phyloP scores from a whole-genome alignment of 305 asterid species.

The Caryopteris hybrid region DNA sequence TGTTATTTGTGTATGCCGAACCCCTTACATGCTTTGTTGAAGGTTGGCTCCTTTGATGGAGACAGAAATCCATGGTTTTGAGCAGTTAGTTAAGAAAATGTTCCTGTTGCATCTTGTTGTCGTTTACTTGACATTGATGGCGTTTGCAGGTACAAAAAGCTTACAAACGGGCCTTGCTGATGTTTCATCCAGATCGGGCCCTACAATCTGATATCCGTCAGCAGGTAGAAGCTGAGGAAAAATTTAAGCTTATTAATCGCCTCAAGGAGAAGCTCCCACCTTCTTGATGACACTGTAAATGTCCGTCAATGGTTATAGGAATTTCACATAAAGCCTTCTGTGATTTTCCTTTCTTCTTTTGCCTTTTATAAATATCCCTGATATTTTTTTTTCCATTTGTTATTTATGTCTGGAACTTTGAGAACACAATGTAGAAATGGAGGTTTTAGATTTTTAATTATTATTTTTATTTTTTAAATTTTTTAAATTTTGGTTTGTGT shows the following conservation, averaged over 20 bases:
- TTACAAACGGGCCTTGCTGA: constrained; percentile 72
- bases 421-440: background rate
- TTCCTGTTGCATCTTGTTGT: too few species aligned
- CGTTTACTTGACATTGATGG: background rate
- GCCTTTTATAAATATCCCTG: background rate
- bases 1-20: too few species aligned
- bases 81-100: too few species aligned
- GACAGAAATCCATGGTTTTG: too few species aligned
- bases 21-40: too few species aligned
- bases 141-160: constrained; percentile 73
- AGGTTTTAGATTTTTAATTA: too few species aligned
- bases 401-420: background rate
- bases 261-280: constrained; percentile 64
- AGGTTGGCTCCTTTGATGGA: too few species aligned
- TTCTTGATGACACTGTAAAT: background rate
- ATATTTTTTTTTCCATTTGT: background rate
- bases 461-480: too few species aligned
- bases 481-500: too few species aligned
- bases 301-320: background rate
- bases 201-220: constrained; percentile 53
- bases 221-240: constrained; percentile 97
- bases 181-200: constrained; percentile 96
- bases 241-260: constrained; percentile 81
- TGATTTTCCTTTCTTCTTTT: background rate
- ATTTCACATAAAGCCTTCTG: background rate